These are phyloP conservation scores for Rhizopogon roseolus DNA, from an alignment of 768 basidiomycete species.

Conservation along the genomic window DNA sequence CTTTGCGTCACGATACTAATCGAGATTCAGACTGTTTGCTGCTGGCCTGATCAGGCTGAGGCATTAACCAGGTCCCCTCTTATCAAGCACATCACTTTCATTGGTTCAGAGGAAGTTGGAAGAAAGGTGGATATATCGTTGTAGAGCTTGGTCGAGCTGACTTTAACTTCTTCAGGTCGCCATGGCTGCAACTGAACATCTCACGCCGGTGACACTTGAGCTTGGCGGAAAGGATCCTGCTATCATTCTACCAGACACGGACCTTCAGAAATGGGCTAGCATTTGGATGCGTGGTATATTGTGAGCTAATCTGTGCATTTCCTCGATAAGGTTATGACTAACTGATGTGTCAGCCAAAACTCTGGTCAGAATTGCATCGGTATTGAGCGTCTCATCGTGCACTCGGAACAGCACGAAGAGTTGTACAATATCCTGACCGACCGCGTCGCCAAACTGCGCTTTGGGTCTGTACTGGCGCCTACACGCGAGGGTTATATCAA, in stretches of 20 bases:
- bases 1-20: constrained; percentile 2
- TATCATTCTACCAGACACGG: constrained; percentile 81
- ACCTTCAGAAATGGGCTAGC: constrained; percentile 75
- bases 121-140: constrained; percentile 46
- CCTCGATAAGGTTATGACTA: neutral
- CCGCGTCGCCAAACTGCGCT: constrained; percentile 65
- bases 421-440: constrained; percentile 62
- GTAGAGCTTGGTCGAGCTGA: constrained; percentile 5
- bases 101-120: constrained; percentile 77
- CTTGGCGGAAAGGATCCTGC: constrained; percentile 95
- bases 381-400: constrained; percentile 89
- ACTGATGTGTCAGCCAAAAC: constrained; percentile 60
- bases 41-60: constrained; percentile 84
- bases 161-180: constrained; percentile 55
- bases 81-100: constrained; percentile 94
- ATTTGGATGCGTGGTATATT: constrained; percentile 89
- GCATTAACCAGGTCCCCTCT: constrained; percentile 71
- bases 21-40: constrained; percentile 62
- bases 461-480: constrained; percentile 69
- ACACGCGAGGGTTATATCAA: constrained; percentile 64
- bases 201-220: constrained; percentile 91
- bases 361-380: constrained; percentile 97
- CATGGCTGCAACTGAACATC: constrained; percentile 73
- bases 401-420: constrained; percentile 68
- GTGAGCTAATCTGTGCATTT: constrained; percentile 42